A percentile compares a stretch with the other conserved stretches of the same genome.
These are phyloP conservation scores for Benincasa hispida DNA, from an alignment of 306 rosid species.

Conservation along the genomic window DNA sequence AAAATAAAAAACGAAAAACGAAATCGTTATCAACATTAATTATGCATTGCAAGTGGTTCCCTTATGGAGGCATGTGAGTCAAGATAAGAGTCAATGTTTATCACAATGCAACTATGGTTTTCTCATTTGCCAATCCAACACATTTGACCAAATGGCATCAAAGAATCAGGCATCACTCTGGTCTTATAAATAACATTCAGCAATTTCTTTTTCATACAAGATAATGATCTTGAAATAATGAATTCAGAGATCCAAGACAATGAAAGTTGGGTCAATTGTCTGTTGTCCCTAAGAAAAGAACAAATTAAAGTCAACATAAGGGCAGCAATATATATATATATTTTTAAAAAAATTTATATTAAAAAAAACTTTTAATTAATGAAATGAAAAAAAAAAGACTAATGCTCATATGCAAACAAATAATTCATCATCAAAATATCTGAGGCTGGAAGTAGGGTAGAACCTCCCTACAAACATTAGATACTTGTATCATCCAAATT, in stretches of 20 bases:
- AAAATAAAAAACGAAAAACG: not conserved
- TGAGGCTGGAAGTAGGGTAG: not conserved
- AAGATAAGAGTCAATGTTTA: not conserved
- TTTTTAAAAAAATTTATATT: no score
- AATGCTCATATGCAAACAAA: no score
- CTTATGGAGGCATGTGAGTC: not conserved
- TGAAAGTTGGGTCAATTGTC: not conserved
- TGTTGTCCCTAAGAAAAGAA: not conserved
- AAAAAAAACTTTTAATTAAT: no score
- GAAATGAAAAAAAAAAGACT: no score
- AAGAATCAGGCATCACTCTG: not conserved
- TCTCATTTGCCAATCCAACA: not conserved
- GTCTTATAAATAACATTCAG: not conserved
- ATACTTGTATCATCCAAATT: not conserved
- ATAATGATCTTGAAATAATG: not conserved
- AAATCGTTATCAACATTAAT: not conserved
- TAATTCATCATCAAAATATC: not conserved
- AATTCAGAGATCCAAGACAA: not conserved
- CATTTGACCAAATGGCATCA: not conserved
- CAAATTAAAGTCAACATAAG: not conserved
- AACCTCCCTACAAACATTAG: not conserved
- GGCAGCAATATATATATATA: no score
- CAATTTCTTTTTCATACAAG: not conserved
- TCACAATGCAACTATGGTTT: not conserved
- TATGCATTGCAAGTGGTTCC: not conserved